Evolutionary conservation across 2,329 filamentous ascomycete genomes (phyloP).

Genomic region (Allantophomopsis cytisporea): DNA sequence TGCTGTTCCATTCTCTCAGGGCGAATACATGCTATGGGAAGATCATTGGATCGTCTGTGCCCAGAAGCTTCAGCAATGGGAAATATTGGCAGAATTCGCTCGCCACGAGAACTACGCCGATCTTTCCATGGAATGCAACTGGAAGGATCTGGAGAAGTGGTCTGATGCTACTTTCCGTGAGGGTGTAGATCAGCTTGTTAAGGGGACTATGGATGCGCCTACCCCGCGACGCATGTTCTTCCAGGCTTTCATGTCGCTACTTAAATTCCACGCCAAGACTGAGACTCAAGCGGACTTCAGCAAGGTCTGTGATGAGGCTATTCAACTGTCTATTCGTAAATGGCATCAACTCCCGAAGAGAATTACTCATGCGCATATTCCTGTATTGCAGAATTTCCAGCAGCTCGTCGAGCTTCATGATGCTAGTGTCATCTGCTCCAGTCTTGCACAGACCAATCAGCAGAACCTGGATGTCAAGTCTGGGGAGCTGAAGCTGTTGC

Average conservation of each 20-base stretch:
- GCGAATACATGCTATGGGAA: constrained; percentile 98
- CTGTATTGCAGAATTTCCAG: constrained; percentile 93
- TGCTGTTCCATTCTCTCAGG: constrained; percentile 89
- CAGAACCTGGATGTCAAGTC: constrained; percentile 87
- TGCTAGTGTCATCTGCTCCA: constrained; percentile 90
- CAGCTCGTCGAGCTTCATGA: constrained; percentile 95
- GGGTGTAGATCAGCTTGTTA: constrained; percentile 83
- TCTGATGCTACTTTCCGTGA: constrained; percentile 74
- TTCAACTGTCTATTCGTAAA: constrained; percentile 92
- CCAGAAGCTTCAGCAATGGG: constrained; percentile 98
- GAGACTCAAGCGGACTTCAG: constrained; percentile 73
- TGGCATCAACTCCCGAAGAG: constrained; percentile 96
- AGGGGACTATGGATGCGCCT: constrained; percentile 93
- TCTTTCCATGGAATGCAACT: constrained; percentile 85
- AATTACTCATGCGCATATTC: constrained; percentile 90
- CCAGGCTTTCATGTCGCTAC: constrained; percentile 92
- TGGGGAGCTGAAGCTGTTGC: constrained; percentile 82
- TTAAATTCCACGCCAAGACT: constrained; percentile 86
- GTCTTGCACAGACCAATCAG: constrained; percentile 71
- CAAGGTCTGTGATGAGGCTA: constrained; percentile 87
- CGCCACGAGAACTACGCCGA: constrained; percentile 99
- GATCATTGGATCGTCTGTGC: constrained; percentile 98
- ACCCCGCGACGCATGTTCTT: constrained; percentile 92
- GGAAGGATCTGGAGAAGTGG: constrained; percentile 95
- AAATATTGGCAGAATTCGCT: constrained; percentile 91